Evolutionary conservation across 2,329 filamentous ascomycete genomes (phyloP).

Genomic region (Fusarium buharicum): DNA sequence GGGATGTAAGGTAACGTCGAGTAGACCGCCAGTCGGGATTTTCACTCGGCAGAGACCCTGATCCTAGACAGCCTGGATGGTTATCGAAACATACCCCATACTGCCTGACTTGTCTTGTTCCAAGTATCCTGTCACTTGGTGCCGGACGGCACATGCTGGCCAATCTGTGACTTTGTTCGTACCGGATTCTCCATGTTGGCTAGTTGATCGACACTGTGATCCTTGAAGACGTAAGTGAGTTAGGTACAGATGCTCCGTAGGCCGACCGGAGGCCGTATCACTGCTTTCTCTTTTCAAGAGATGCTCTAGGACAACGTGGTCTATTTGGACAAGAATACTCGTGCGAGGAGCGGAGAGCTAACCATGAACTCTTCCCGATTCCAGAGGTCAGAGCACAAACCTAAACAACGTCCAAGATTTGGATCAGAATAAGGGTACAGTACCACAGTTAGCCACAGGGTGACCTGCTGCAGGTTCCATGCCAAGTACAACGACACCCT

Average conservation of each 20-base stretch:
- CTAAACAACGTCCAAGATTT: conserved; percentile 25
- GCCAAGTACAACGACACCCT: conserved; percentile 35
- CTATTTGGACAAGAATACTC: not conserved
- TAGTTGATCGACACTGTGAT: conserved; percentile 23
- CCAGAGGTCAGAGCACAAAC: conserved; percentile 34
- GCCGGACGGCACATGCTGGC: conserved; percentile 26
- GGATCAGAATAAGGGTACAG: conserved; percentile 18
- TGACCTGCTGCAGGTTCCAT: conserved; percentile 22
- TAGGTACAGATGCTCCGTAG: conserved; percentile 6
- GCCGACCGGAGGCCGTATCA: not conserved
- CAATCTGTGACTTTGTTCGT: conserved; percentile 30
- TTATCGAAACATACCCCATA: conserved; percentile 4
- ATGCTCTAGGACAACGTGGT: conserved; percentile 10
- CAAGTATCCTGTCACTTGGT: conserved; percentile 10
- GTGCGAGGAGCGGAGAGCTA: conserved; percentile 10
- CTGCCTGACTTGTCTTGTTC: conserved; percentile 17
- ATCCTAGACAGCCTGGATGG: conserved; percentile 23
- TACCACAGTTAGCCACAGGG: conserved; percentile 14
- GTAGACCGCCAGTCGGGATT: conserved; percentile 40
- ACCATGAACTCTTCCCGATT: not conserved
- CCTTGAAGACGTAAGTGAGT: conserved; percentile 21
- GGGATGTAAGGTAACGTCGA: conserved; percentile 27
- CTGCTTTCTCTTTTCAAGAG: conserved; percentile 1
- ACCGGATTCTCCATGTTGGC: conserved; percentile 24
- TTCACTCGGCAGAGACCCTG: conserved; percentile 31